Evolutionary conservation across 345 rosid species (phyloP).

Genomic region (Euphorbia lathyris): DNA sequence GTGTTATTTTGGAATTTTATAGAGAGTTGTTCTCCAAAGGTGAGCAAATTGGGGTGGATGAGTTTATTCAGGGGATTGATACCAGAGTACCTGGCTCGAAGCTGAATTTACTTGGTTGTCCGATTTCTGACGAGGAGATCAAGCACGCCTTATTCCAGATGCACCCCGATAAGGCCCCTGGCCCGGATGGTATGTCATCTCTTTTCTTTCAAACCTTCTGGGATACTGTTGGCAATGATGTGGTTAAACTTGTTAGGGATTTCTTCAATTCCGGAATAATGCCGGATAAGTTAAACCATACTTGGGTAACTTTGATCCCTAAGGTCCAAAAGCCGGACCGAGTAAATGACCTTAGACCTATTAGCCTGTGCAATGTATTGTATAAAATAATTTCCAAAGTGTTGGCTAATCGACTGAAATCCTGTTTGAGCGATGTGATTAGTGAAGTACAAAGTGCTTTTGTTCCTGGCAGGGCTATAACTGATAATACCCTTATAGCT

Average conservation of each 20-base stretch:
- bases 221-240: neutral
- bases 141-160: neutral
- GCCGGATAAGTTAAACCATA: neutral
- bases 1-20: neutral
- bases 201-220: neutral
- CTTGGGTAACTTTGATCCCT: neutral
- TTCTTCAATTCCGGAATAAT: neutral
- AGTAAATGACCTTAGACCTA: neutral
- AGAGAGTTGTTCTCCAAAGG: neutral
- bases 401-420: too few relatives aligned
- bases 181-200: neutral
- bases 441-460: too few relatives aligned
- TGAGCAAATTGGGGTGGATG: neutral
- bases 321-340: neutral
- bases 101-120: neutral
- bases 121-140: neutral
- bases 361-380: neutral
- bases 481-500: too few relatives aligned
- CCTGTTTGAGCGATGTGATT: too few relatives aligned
- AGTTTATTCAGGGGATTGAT: neutral
- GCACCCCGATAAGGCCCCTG: neutral
- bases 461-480: too few relatives aligned
- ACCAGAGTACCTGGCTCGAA: too few relatives aligned
- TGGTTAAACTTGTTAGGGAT: neutral
- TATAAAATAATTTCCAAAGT: neutral